These are phyloP conservation scores for Mitragyna speciosa DNA, from an alignment of 257 asterid genomes.

Conservation along the genomic window DNA sequence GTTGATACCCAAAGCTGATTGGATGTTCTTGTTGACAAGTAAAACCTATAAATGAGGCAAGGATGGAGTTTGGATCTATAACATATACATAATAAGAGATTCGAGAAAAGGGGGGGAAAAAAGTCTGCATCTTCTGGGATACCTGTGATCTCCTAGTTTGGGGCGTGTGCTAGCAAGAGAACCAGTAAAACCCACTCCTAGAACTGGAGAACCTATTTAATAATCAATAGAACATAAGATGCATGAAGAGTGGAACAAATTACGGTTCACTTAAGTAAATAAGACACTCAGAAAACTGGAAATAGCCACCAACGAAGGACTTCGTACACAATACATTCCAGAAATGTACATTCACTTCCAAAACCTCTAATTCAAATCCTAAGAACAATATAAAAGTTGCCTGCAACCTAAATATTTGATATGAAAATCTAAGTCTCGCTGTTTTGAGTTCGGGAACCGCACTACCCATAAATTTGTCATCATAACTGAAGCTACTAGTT, in stretches of 20 bases:
- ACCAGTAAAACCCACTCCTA: slow-evolving; percentile 93
- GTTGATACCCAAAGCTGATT: slow-evolving; percentile 61
- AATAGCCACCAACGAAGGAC: neutral
- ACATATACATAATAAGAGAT: neutral
- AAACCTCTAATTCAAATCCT: neutral
- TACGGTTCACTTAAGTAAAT: no score
- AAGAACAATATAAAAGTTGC: neutral
- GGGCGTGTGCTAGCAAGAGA: slow-evolving; percentile 72
- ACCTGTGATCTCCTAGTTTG: slow-evolving; percentile 94
- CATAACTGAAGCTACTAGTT: no score
- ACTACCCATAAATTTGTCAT: no score
- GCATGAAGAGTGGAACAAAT: slow-evolving; percentile 15
- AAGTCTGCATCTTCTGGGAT: slow-evolving; percentile 13
- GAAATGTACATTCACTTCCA: neutral
- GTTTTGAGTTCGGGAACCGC: neutral
- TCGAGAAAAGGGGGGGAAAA: neutral
- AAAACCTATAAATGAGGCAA: slow-evolving; percentile 51
- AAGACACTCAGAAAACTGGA: neutral
- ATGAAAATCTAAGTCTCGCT: neutral
- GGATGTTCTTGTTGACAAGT: slow-evolving; percentile 86
- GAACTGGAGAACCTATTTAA: slow-evolving; percentile 60
- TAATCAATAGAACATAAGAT: slow-evolving; percentile 13
- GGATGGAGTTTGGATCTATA: slow-evolving; percentile 5
- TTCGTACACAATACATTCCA: neutral
- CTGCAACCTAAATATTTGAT: neutral